Base-by-base conservation (phyloP, 2,329 filamentous ascomycete species). In the Aspergillus jensenii region DNA sequence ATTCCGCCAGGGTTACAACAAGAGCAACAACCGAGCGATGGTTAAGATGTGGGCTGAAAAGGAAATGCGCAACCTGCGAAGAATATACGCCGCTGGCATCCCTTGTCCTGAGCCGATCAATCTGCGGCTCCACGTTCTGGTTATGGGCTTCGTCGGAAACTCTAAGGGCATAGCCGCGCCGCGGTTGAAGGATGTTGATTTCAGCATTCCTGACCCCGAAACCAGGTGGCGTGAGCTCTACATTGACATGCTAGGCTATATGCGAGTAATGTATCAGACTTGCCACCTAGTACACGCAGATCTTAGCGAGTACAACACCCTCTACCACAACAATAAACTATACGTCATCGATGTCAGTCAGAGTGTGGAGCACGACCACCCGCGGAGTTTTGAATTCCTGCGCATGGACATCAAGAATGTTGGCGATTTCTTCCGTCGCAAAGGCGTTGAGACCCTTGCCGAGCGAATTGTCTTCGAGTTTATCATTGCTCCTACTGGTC, bases 361-460 rank as follows among this genome's bases (percentile, higher is more conserved):
- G 78, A 95, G 90, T 70, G 95, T 99, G 19, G 96, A 98, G 79
- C 93, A 96, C 66, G 93, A 98, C 67, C 95, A 99, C 74, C 95
- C 95, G 0, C 85, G 91, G 58, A 93, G 90, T 2, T 82, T 96
- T 31, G 93, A 98, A 72, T 99, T 99, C 71, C 76, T 99, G 67
- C 88, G 95, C 35, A 98, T 97, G 93, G 95, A 99, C 71, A 92
- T 99, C 76, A 98, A 97, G 82, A 99, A 99, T 71, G 87, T 96
- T 1, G 89, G 87, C 21, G 91, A 96, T 74, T 99, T 96, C 77
- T 99, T 98, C 84, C 82, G 87, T 31, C 84, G 90, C 19, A 89
- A 96, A 73, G 89, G 89, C 41, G 91, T 98, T 2, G 87, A 96
- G 60, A 89, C 86, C 0, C 81, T 99, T 3, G 78, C 87, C 1